These are phyloP conservation scores for Mycena amicta DNA, from an alignment of 768 basidiomycete genomes.

Conservation along the genomic window DNA sequence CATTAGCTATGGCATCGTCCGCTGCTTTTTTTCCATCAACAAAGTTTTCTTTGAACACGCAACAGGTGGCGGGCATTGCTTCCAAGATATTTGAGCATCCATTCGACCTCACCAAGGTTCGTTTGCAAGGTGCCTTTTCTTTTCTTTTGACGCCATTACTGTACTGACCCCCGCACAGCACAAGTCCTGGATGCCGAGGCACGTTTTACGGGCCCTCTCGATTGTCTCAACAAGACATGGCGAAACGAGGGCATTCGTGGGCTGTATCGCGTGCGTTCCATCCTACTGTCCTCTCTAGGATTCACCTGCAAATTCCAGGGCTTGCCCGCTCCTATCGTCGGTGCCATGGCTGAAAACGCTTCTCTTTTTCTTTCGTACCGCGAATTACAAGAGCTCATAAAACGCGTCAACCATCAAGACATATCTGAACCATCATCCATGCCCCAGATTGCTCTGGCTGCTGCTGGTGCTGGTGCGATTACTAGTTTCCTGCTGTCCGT, in stretches of 20 bases:
- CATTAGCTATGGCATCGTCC: conserved; percentile 52
- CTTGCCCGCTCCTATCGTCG: conserved; percentile 89
- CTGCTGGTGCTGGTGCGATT: conserved; percentile 82
- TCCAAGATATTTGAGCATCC: conserved; percentile 92
- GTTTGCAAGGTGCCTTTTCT: conserved; percentile 57
- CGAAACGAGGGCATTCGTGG: conserved; percentile 80
- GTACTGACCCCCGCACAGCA: conserved; percentile 26
- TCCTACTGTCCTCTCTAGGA: neutral
- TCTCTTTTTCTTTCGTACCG: conserved; percentile 86
- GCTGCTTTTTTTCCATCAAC: conserved; percentile 20
- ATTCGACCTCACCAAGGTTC: conserved; percentile 90
- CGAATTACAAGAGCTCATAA: conserved; percentile 69
- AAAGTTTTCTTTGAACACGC: neutral
- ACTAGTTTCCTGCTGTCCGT: conserved; percentile 93
- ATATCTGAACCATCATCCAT: conserved; percentile 55
- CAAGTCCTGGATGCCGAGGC: conserved; percentile 74
- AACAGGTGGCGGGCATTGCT: conserved; percentile 76
- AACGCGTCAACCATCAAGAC: conserved; percentile 38
- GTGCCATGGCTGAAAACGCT: conserved; percentile 94
- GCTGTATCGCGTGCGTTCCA: conserved; percentile 75
- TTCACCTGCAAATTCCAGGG: too few relatives aligned
- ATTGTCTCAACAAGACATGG: conserved; percentile 87
- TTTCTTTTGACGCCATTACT: neutral
- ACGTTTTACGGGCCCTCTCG: conserved; percentile 82
- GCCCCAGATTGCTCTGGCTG: conserved; percentile 75